A percentile compares a stretch with the other conserved stretches of the same genome.
Evolutionary conservation across 371 early-diverging fungal genomes (phyloP).

Genomic region (Syncephalis fuscata): DNA sequence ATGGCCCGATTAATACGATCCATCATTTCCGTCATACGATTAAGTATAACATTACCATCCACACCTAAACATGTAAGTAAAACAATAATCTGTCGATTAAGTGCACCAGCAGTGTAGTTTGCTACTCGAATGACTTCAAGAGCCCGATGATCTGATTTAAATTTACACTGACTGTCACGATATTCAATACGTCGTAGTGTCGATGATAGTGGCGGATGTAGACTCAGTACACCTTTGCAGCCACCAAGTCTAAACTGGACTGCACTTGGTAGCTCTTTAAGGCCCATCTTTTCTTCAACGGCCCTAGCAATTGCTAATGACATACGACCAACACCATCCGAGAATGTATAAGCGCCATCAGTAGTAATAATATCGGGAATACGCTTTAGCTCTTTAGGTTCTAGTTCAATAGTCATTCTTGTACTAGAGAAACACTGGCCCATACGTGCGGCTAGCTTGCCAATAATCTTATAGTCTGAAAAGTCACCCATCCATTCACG

Average conservation of each 20-base stretch:
- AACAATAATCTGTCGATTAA: slow-evolving; percentile 60
- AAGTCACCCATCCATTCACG: slow-evolving; percentile 65
- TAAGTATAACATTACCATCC: slow-evolving; percentile 28
- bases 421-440: slow-evolving; percentile 66
- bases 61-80: slow-evolving; percentile 47
- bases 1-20: slow-evolving; percentile 24
- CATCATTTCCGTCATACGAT: slow-evolving; percentile 27
- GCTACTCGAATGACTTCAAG: slow-evolving; percentile 47
- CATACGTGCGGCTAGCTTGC: slow-evolving; percentile 59
- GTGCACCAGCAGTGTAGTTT: slow-evolving; percentile 31
- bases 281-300: slow-evolving; percentile 25
- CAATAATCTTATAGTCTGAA: slow-evolving; percentile 40
- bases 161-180: slow-evolving; percentile 54
- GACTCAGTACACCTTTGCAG: slow-evolving; percentile 40
- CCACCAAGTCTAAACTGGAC: slow-evolving; percentile 77
- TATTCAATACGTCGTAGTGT: slow-evolving; percentile 18
- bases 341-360: slow-evolving; percentile 39
- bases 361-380: slow-evolving; percentile 33
- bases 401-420: slow-evolving; percentile 21
- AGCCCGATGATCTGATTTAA: slow-evolving; percentile 31
- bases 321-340: slow-evolving; percentile 74
- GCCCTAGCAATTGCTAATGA: slow-evolving; percentile 24
- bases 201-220: slow-evolving; percentile 4
- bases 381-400: slow-evolving; percentile 17
- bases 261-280: slow-evolving; percentile 37